Conservation (phyloP, 495 filamentous ascomycete genomes). For the Daldinia childiae region DNA sequence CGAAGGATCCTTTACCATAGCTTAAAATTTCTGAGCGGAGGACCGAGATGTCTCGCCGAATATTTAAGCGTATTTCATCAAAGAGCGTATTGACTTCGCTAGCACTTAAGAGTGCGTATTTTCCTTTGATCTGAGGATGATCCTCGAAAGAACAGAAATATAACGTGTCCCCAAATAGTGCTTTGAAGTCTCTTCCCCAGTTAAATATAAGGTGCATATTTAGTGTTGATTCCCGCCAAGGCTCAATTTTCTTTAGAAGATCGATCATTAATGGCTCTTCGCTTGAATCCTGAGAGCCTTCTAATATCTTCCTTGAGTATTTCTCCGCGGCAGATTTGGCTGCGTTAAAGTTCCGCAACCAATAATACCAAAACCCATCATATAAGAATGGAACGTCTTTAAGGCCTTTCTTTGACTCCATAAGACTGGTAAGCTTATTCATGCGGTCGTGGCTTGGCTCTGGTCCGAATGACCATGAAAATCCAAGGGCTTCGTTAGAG, state of each 20-base stretch:
- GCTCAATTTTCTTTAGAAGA: no score
- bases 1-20: background rate
- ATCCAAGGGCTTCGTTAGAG: background rate
- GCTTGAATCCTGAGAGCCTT: background rate
- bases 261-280: no score
- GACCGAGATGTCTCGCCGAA: background rate
- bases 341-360: background rate
- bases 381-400: background rate
- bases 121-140: no score
- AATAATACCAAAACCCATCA: background rate
- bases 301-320: background rate
- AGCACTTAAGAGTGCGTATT: no score
- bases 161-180: no score
- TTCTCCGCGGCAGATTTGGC: background rate
- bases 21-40: no score
- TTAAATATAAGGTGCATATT: no score
- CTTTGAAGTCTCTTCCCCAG: no score
- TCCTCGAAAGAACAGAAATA: no score
- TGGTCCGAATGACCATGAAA: background rate
- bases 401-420: no score
- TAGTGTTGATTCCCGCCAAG: no score
- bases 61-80: background rate
- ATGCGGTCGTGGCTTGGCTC: no score
- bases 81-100: background rate
- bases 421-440: background rate